Conservation (phyloP, 2,329 filamentous ascomycete genomes). For the Salinomyces thailandicus region DNA sequence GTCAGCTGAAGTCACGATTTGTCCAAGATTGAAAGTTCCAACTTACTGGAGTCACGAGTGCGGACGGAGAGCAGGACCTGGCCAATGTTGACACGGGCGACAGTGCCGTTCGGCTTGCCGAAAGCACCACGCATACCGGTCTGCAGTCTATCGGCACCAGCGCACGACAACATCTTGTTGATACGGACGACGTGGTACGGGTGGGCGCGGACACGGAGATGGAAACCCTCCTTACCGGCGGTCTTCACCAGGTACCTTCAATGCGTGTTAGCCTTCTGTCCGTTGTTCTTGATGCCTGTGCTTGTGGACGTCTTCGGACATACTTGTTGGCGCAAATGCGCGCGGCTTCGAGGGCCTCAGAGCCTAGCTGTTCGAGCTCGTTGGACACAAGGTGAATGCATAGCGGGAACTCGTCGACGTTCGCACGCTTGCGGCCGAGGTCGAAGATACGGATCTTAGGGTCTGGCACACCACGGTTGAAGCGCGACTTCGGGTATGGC, state of each 20-base stretch:
- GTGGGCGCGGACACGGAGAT: constrained; percentile 72
- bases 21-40: not conserved
- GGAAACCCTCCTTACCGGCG: constrained; percentile 61
- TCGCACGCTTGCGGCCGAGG: constrained; percentile 67
- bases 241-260: constrained; percentile 56
- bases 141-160: constrained; percentile 99
- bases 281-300: constrained; percentile 4
- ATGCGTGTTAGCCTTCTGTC: constrained; percentile 9
- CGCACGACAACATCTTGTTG: constrained; percentile 99
- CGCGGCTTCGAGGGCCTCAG: constrained; percentile 97
- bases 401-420: constrained; percentile 98
- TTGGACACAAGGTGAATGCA: constrained; percentile 99
- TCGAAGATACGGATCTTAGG: constrained; percentile 76
- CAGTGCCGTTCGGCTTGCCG: constrained; percentile 98
- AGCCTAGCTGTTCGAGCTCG: constrained; percentile 99
- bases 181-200: constrained; percentile 99
- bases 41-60: constrained; percentile 83
- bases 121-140: constrained; percentile 99
- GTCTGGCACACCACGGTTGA: constrained; percentile 85
- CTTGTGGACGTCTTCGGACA: constrained; percentile 16
- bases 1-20: not conserved
- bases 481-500: constrained; percentile 99
- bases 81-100: constrained; percentile 99
- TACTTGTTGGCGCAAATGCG: constrained; percentile 99
- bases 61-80: constrained; percentile 97